Base-by-base conservation (phyloP, 2,329 filamentous ascomycete species). In the Alternaria incomplexa region DNA sequence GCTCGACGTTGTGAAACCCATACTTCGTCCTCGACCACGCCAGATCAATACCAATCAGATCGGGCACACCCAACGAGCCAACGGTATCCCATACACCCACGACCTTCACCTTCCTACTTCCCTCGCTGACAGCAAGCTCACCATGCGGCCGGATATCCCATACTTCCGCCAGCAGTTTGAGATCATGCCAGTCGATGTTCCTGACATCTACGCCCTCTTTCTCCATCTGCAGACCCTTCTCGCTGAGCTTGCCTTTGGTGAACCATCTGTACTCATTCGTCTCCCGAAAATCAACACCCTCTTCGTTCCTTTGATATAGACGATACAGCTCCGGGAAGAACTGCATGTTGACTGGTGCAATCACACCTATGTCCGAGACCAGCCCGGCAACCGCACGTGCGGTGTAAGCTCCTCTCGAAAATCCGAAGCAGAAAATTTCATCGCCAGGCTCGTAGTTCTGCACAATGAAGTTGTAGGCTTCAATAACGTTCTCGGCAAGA, bases 11-110 rank as follows among this genome's bases (percentile, higher is more conserved):
- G 55, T 78, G 77, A 26, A 79, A 79, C 0, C 72, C 76, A 58
- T 71, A 78, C 44, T 74, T 70, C 6, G 68, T 69, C 17, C 77
- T 63, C 30, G 43, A 43, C 5, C 43, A 30, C 1, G 71, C 67
- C 10, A 71, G 55, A 51, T 73, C 55, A 13, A 78, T 57, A 17
- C 69, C 69, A 0, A 76, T 77, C 3, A 85, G 72, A 43, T 84
- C 82, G 0, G 83, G 83, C 2, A 82, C 76, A 0, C 83, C 83
- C 7, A 85, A 66, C 46, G 73, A 77, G 3, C 79, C 77, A 4
- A 85, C 84, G 0, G 84, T 86, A 56, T 85, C 84, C 77, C 81
- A 85, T 3, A 85, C 83, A 2, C 82, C 83, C 4, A 84, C 79
- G 3, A 80, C 79, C 58, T 81, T 80, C 67, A 84, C 72, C 36